Conservation (phyloP, 176 grass and related monocot genomes). For the Oryza rufipogon region DNA sequence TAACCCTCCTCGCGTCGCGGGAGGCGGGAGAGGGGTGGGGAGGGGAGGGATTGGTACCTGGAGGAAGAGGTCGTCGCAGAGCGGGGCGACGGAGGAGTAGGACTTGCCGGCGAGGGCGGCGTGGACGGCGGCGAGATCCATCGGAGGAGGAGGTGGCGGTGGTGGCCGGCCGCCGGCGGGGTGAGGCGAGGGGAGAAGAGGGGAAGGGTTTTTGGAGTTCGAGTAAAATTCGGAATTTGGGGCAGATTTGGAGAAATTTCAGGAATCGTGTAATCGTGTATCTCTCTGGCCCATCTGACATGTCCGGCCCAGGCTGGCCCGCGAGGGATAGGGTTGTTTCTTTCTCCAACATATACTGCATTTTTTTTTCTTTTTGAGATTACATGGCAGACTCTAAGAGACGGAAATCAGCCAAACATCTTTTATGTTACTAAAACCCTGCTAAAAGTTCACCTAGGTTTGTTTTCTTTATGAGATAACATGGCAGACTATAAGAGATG, state of each 20-base stretch:
- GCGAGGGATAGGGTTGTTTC: too few relatives aligned
- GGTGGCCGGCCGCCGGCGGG: slow-evolving; percentile 20
- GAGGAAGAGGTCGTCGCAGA: slow-evolving; percentile 81
- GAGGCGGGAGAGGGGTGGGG: neutral
- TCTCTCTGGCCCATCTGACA: neutral
- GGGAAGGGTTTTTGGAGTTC: slow-evolving; percentile 9
- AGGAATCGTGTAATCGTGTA: neutral
- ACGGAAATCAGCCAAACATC: too few relatives aligned
- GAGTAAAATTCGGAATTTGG: neutral
- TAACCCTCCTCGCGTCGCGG: neutral
- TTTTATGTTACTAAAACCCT: too few relatives aligned
- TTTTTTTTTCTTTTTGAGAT: too few relatives aligned
- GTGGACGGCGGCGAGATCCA: slow-evolving; percentile 72
- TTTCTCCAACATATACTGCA: too few relatives aligned
- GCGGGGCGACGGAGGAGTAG: slow-evolving; percentile 50
- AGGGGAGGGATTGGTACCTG: slow-evolving; percentile 37
- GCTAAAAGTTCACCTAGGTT: too few relatives aligned
- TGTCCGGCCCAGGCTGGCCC: neutral
- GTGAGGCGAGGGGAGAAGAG: neutral
- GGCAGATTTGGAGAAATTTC: neutral
- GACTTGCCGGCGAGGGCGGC: slow-evolving; percentile 58
- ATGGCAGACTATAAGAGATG: too few relatives aligned
- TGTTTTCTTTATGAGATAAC: too few relatives aligned
- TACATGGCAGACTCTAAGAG: too few relatives aligned
- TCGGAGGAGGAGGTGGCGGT: slow-evolving; percentile 39